Conservation (phyloP, 2,329 filamentous ascomycete species). For the Aquanectria penicillioides region DNA sequence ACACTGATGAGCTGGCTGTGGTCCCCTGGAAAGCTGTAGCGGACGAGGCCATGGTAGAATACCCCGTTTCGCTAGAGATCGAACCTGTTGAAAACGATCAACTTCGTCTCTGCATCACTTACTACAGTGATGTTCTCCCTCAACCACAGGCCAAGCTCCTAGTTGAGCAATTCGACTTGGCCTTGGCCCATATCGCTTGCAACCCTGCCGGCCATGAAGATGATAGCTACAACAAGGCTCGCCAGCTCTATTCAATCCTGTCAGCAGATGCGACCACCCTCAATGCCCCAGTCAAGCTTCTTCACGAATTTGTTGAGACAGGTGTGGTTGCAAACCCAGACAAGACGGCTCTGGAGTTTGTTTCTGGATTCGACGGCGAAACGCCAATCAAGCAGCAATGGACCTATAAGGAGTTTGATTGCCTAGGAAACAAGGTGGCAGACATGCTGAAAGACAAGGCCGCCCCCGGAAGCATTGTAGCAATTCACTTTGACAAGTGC, state of each 20-base stretch:
- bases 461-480: constrained; percentile 70
- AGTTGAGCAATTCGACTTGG: constrained; percentile 75
- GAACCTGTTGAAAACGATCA: constrained; percentile 61
- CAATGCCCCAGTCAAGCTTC: constrained; percentile 64
- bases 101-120: constrained; percentile 74
- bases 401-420: constrained; percentile 79
- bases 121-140: constrained; percentile 72
- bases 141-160: constrained; percentile 72
- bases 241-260: constrained; percentile 69
- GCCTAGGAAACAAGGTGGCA: constrained; percentile 77
- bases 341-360: constrained; percentile 79
- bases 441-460: constrained; percentile 66
- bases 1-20: constrained; percentile 31
- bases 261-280: constrained; percentile 69
- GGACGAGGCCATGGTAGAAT: constrained; percentile 79
- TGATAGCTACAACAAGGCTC: constrained; percentile 46
- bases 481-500: constrained; percentile 85
- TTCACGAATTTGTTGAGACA: constrained; percentile 83
- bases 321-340: constrained; percentile 66
- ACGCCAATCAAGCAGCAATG: constrained; percentile 64
- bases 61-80: constrained; percentile 83
- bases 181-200: constrained; percentile 68
- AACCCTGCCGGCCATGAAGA: constrained; percentile 54
- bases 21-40: constrained; percentile 68
- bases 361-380: constrained; percentile 62